Evolutionary conservation across 306 rosid species (phyloP), one percentile per base, ranked within the genome.

Genomic region (Lotus japonicus): DNA sequence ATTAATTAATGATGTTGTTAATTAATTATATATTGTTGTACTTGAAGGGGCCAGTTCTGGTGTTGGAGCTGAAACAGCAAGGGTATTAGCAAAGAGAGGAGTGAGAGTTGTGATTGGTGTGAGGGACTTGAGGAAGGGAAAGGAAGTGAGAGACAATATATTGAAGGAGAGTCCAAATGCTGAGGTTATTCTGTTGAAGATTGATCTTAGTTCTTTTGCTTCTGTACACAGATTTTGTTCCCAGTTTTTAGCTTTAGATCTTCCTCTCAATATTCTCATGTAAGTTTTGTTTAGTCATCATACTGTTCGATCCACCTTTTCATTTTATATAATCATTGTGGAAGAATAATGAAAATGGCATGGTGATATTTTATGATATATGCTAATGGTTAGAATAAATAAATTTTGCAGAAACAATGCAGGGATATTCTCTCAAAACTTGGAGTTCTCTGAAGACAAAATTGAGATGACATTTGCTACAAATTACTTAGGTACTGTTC

Each of bases 381-480:
- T 33, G 11, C 51, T 35, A 9, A 66, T 66, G 12, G 14, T 31
- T 16, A 6, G 39, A 50, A 43, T 46, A 49, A 56, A 71, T 72
- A 0, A 33, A 41, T 56, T 77, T 66, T 75, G 67, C 90, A 94
- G 98, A 90, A 94, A 94, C 74, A 94, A 94, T 78, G 99, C 96
- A 0, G 99, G 99, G 26, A 72, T 87, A 14, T 90, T 66, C 84
- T 86, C 95, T 60, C 91, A 79, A 62, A 77, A 78, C 49, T 68
- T 94, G 90, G 99, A 94, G 75, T 87, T 86, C 74, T 94, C 96
- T 6, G 90, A 87, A 64, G 95, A 94, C 56, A 94, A 94, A 77
- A 82, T 90, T 72, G 99, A 94, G 86, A 82, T 87, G 87, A 94
- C 99, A 60, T 90, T 88, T 82, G 96, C 97, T 33, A 90, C 99